Base-by-base conservation (phyloP, 352 stramenopile species). In the Pythium guiyangense region DNA sequence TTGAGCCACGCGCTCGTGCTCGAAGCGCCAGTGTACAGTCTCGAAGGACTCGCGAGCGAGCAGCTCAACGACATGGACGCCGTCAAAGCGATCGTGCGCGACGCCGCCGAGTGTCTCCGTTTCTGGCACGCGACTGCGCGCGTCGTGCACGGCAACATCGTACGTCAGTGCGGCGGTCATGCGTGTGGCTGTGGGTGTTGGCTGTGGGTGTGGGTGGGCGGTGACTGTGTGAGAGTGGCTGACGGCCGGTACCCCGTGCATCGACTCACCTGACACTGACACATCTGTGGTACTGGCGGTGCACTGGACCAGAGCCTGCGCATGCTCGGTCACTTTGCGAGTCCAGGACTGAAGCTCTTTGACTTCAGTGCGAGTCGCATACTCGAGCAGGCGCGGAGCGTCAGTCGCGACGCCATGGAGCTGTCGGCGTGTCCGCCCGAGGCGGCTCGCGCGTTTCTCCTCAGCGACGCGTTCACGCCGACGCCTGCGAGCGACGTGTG, bases 111-210 rank as follows among this genome's bases (percentile, higher is more conserved):
- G 12, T 88, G 78, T 37, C 53, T 87, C 17, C 52, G 48, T 15
- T 86, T 88, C 29, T 91, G 74, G 74, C 81, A 91, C 47, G 48
- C 52, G 4, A 64, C 73, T n/a, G 77, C 77, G 0, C 71, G 60
- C 15, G 58, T 84, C 53, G 64, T 76, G 18, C 75, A 91, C 44
- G 81, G 81, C 39, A 88, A 88, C 50, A 74, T 91, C 37, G 81
- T 91, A 66, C 35, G 73, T 60, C 10, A 15, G 11, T 42, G 18
- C 39, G 39, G 12, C n/a, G 39, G 14, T 15, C 15, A 40, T 40
- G 35, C 6, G 35, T 45, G 39, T 22, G 15, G 9, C 39, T 20
- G 15, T 20, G 14, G 18, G 39, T 45, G n/a, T n/a, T n/a, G n/a
- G n/a, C n/a, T n/a, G n/a, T n/a, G n/a, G n/a, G n/a, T n/a, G n/a